phyloP scores from a whole-genome alignment of 805 yeast genomes.

The Soucietia sequanensis region DNA sequence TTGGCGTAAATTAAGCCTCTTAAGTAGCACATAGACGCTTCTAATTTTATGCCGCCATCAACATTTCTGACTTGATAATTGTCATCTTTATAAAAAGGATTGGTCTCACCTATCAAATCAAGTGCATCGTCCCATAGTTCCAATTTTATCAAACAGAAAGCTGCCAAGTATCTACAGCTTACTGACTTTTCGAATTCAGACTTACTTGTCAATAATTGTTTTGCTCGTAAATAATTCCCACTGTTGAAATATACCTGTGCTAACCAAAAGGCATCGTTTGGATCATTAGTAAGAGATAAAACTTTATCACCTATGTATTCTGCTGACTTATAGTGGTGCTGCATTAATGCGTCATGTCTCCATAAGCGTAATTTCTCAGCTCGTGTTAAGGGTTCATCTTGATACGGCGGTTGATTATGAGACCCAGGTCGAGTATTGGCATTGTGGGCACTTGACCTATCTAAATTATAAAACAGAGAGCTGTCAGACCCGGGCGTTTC shows the following conservation, averaged over 20 bases:
- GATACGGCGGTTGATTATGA: conserved; percentile 5
- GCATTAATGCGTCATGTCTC: conserved; percentile 92
- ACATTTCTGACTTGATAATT: conserved; percentile 44
- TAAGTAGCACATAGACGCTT: conserved; percentile 81
- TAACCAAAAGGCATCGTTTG: conserved; percentile 94
- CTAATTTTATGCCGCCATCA: conserved; percentile 85
- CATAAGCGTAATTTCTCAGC: conserved; percentile 85
- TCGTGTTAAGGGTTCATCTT: conserved; percentile 56
- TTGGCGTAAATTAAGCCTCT: conserved; percentile 82
- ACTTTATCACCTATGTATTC: conserved; percentile 91
- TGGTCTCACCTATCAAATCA: conserved; percentile 77
- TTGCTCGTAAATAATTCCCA: conserved; percentile 77
- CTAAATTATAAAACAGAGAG: conserved; percentile 38
- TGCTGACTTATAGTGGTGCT: conserved; percentile 88
- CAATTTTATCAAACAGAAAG: conserved; percentile 66
- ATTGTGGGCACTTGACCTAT: conserved; percentile 12
- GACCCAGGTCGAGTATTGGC: conserved; percentile 5
- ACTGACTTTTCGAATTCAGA: conserved; percentile 58
- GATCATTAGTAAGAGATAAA: conserved; percentile 75
- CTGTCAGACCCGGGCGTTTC: conserved; percentile 42
- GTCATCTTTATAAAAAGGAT: conserved; percentile 59
- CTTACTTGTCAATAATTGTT: conserved; percentile 59
- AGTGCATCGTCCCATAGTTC: conserved; percentile 87
- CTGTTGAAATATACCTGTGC: conserved; percentile 83
- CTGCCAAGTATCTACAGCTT: conserved; percentile 79